These are phyloP conservation scores for Fraxinus dipetala DNA, from an alignment of 305 asterid species.

Conservation along the genomic window DNA sequence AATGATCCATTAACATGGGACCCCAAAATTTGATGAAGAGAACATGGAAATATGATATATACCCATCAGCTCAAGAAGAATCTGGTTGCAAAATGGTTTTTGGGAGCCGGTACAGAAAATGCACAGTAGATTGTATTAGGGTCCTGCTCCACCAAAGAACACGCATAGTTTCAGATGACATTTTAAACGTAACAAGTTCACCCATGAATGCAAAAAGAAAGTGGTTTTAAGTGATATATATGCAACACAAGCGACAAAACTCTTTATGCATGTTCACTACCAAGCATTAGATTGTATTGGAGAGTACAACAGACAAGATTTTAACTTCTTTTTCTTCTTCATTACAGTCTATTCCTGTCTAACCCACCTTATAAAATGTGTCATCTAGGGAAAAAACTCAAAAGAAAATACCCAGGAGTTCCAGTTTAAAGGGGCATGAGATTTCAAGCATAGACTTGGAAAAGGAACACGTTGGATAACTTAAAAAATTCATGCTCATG, in stretches of 20 bases:
- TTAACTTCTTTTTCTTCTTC: background rate
- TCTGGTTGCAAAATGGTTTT: conserved; percentile 4
- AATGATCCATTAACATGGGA: background rate
- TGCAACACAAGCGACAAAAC: background rate
- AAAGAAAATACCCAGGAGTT: background rate
- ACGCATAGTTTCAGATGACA: background rate
- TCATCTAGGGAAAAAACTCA: background rate
- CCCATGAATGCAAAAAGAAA: background rate
- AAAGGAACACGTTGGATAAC: background rate
- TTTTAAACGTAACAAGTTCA: background rate
- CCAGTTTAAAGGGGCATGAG: background rate
- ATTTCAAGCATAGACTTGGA: background rate
- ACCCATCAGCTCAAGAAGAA: conserved; percentile 19
- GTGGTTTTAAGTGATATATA: background rate
- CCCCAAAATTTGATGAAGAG: background rate
- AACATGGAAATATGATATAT: background rate
- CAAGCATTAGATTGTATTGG: background rate
- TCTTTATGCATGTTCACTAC: background rate
- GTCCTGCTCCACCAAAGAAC: conserved; percentile 27
- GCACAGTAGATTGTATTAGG: conserved; percentile 30
- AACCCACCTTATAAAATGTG: background rate
- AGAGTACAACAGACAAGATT: background rate
- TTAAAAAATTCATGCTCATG: background rate
- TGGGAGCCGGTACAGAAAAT: conserved; percentile 23
- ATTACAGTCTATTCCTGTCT: background rate